These are phyloP conservation scores for Rhynchospora pubera DNA, from an alignment of 176 grass and related monocot genomes.

Conservation along the genomic window DNA sequence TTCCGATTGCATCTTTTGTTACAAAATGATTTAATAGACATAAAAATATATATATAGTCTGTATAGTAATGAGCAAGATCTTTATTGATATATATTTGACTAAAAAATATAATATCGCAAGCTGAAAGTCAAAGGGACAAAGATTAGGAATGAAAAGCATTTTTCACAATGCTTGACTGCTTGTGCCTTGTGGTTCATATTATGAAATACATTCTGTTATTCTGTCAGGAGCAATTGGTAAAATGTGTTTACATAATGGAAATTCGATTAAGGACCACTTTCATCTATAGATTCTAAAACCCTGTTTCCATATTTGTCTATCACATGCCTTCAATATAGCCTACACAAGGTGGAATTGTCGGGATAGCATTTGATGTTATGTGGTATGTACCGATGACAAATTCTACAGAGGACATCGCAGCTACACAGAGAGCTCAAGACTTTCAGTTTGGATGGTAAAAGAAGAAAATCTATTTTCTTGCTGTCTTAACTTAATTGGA, in stretches of 20 bases:
- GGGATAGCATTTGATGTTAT: slow-evolving; percentile 95
- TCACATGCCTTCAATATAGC: slow-evolving; percentile 19
- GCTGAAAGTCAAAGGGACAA: background rate
- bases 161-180: background rate
- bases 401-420: slow-evolving; percentile 38
- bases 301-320: background rate
- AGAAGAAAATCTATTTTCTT: too few relatives aligned
- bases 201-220: background rate
- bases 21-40: background rate
- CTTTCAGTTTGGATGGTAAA: slow-evolving; percentile 91
- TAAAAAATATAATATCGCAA: background rate
- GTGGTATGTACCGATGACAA: slow-evolving; percentile 68
- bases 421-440: slow-evolving; percentile 76
- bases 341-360: slow-evolving; percentile 46
- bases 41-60: background rate
- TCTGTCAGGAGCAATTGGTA: background rate
- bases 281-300: background rate
- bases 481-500: background rate
- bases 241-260: background rate
- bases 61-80: background rate
- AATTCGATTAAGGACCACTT: background rate
- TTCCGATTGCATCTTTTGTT: background rate
- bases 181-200: background rate
- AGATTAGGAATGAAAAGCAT: background rate
- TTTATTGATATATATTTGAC: background rate